A percentile compares a stretch with the other conserved stretches of the same genome.
These are phyloP conservation scores for Colletotrichum musae DNA, from an alignment of 2,329 filamentous ascomycete genomes.

Conservation along the genomic window DNA sequence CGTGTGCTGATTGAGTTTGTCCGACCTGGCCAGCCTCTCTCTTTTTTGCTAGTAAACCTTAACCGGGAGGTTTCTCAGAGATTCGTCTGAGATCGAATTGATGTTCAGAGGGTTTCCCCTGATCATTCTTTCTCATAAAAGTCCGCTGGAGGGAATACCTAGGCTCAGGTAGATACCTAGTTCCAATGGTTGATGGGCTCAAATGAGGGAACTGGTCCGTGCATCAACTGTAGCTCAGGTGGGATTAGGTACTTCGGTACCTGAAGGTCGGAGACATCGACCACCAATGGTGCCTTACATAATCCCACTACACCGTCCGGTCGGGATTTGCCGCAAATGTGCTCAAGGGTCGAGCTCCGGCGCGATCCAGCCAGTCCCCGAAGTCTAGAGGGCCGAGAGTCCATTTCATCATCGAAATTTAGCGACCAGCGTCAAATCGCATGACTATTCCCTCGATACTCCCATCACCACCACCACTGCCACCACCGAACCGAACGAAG, in stretches of 20 bases:
- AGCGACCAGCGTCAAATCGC: conserved; percentile 21
- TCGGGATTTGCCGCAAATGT: conserved; percentile 36
- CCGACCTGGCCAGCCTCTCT: conserved; percentile 1
- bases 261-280: too few species aligned
- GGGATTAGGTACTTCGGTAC: too few species aligned
- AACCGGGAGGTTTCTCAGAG: too few species aligned
- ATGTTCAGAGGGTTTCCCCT: too few species aligned
- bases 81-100: too few species aligned
- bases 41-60: neutral
- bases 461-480: conserved; percentile 1
- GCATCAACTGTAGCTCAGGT: too few species aligned
- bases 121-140: too few species aligned
- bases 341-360: conserved; percentile 33
- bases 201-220: too few species aligned
- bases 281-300: neutral
- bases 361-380: conserved; percentile 24
- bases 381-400: conserved; percentile 30
- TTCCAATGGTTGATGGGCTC: too few species aligned
- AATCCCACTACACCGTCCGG: neutral
- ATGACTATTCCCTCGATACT: conserved; percentile 3
- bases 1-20: conserved; percentile 6
- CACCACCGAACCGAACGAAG: neutral
- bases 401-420: conserved; percentile 41
- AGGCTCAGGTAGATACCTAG: too few species aligned
- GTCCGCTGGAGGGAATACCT: too few species aligned